Conservation (phyloP, 441 rosid species). For the Jatropha multifida region DNA sequence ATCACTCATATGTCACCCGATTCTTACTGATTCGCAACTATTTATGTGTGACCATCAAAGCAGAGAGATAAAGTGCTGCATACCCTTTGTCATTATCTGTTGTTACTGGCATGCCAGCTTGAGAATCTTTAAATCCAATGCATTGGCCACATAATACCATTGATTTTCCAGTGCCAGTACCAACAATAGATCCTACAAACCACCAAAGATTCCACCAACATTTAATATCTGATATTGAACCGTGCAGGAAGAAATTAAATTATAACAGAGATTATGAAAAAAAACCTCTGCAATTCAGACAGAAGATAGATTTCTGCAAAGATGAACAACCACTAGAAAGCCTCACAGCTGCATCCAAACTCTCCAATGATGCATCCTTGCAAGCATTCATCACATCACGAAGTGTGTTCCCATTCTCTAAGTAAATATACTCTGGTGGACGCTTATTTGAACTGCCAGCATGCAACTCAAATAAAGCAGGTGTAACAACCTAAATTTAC, state of each 20-base stretch:
- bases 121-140: constrained; percentile 38
- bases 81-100: constrained; percentile 45
- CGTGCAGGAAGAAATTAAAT: background rate
- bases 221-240: background rate
- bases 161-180: constrained; percentile 33
- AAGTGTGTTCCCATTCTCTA: constrained; percentile 76
- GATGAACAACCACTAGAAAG: constrained; percentile 47
- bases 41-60: background rate
- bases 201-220: constrained; percentile 10
- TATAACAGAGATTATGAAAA: constrained; percentile 21
- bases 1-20: background rate
- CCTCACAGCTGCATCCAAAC: constrained; percentile 54
- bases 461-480: constrained; percentile 67
- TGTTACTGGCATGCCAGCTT: constrained; percentile 29
- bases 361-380: constrained; percentile 58
- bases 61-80: constrained; percentile 4
- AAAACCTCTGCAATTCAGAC: constrained; percentile 87
- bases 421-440: constrained; percentile 72
- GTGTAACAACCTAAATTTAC: constrained; percentile 55
- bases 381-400: constrained; percentile 81
- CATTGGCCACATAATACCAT: constrained; percentile 56
- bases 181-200: constrained; percentile 44
- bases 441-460: constrained; percentile 83
- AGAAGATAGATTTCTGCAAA: constrained; percentile 51
- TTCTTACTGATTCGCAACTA: background rate